These are phyloP conservation scores for Phytophthora parvispora DNA, from an alignment of 352 stramenopile species.

Conservation along the genomic window DNA sequence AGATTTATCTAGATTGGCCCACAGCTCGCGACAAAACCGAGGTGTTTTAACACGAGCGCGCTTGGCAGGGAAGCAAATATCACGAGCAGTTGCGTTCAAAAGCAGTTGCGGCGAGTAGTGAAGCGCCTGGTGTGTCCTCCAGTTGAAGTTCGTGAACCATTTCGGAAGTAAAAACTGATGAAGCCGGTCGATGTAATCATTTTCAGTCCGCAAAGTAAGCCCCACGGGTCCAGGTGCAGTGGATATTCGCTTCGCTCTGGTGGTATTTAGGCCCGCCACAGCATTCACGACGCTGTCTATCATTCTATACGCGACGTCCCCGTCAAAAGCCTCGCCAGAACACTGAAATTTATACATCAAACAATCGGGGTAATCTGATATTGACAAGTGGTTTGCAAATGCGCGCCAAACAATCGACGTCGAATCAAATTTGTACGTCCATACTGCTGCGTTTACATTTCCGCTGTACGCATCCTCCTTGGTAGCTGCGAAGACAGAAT, in stretches of 20 bases:
- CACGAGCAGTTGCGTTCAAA: neutral
- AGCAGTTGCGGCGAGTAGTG: conserved; percentile 40
- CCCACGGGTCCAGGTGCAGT: neutral
- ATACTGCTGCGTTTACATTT: conserved; percentile 12
- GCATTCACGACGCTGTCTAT: conserved; percentile 34
- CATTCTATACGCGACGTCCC: conserved; percentile 34
- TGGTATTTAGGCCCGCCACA: neutral
- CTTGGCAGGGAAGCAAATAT: conserved; percentile 34
- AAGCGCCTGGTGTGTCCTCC: conserved; percentile 38
- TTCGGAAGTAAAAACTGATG: conserved; percentile 48
- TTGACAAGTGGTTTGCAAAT: conserved; percentile 25
- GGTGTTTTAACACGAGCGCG: neutral
- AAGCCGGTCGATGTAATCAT: conserved; percentile 46
- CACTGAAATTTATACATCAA: conserved; percentile 26
- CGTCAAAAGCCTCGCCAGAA: conserved; percentile 1
- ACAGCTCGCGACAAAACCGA: conserved; percentile 33
- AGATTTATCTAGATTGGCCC: conserved; percentile 30
- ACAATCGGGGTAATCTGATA: conserved; percentile 29
- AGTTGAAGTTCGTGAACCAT: conserved; percentile 39
- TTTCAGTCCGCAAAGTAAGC: conserved; percentile 30
- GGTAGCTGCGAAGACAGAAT: conserved; percentile 28
- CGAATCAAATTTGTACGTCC: conserved; percentile 55
- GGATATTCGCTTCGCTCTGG: neutral
- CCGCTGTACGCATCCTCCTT: conserved; percentile 7
- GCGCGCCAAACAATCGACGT: conserved; percentile 42